These are phyloP conservation scores for Limonium bicolor DNA, from an alignment of 148 eudicot species.

Conservation along the genomic window DNA sequence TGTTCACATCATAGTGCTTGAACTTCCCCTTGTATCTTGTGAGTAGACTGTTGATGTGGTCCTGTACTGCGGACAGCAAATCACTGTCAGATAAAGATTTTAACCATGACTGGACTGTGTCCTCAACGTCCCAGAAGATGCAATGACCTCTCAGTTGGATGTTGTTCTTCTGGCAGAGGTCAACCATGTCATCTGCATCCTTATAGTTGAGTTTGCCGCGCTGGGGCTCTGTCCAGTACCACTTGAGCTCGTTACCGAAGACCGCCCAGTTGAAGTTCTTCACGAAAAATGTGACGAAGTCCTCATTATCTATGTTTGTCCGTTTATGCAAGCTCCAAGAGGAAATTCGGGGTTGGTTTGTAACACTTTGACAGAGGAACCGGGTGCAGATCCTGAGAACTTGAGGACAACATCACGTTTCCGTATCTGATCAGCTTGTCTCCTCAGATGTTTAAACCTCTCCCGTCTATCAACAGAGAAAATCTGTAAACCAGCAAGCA, in stretches of 20 bases:
- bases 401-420: slow-evolving; percentile 71
- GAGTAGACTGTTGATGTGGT: slow-evolving; percentile 56
- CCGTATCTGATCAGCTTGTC: slow-evolving; percentile 73
- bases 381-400: slow-evolving; percentile 25
- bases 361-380: slow-evolving; percentile 38
- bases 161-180: slow-evolving; percentile 44
- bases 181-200: slow-evolving; percentile 75
- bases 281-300: slow-evolving; percentile 56
- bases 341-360: slow-evolving; percentile 78
- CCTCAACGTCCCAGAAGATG: slow-evolving; percentile 87
- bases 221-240: slow-evolving; percentile 93
- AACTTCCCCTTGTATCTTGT: slow-evolving; percentile 87
- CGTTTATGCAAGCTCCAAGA: slow-evolving; percentile 61
- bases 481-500: slow-evolving; percentile 77
- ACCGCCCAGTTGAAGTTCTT: slow-evolving; percentile 92
- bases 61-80: slow-evolving; percentile 48
- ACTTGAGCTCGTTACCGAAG: slow-evolving; percentile 85
- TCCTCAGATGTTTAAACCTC: slow-evolving; percentile 47
- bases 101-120: slow-evolving; percentile 60
- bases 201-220: slow-evolving; percentile 63
- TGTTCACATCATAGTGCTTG: slow-evolving; percentile 90
- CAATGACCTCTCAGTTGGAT: slow-evolving; percentile 80
- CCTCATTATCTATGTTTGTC: slow-evolving; percentile 81
- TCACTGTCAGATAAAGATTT: slow-evolving; percentile 32
- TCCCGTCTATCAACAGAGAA: slow-evolving; percentile 69